Evolutionary conservation across 106 monocot species (phyloP).

Genomic region (Xerophyta viscosa): DNA sequence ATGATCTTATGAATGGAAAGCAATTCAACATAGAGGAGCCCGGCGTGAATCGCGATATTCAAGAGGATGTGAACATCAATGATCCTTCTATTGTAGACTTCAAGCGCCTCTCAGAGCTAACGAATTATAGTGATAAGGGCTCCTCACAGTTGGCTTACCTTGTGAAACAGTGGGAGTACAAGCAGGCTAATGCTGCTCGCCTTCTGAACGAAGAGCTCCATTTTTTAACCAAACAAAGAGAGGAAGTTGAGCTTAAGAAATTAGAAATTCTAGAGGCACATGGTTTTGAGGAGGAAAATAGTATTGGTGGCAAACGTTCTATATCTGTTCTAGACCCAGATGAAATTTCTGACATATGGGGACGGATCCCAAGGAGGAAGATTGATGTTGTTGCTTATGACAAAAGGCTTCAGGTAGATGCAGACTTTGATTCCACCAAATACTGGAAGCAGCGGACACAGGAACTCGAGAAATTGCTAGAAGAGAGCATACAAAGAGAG

Average conservation of each 20-base stretch:
- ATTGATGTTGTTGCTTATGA: conserved; percentile 26
- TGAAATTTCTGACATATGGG: conserved; percentile 41
- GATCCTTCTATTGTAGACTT: conserved; percentile 48
- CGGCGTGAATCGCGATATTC: conserved; percentile 35
- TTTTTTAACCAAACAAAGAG: conserved; percentile 40
- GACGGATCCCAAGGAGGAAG: conserved; percentile 25
- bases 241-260: conserved; percentile 52
- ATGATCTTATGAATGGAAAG: conserved; percentile 46
- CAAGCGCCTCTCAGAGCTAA: conserved; percentile 36
- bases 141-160: conserved; percentile 59
- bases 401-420: conserved; percentile 38
- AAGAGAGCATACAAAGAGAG: conserved; percentile 52
- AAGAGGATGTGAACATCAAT: conserved; percentile 35
- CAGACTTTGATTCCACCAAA: conserved; percentile 26
- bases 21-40: conserved; percentile 66
- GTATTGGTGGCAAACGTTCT: conserved; percentile 24
- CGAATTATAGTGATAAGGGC: conserved; percentile 56
- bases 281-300: conserved; percentile 49
- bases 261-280: conserved; percentile 55
- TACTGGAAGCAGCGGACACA: conserved; percentile 58
- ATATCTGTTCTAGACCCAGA: conserved; percentile 53
- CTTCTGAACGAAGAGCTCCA: conserved; percentile 63
- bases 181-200: conserved; percentile 53
- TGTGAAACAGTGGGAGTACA: conserved; percentile 57
- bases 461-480: conserved; percentile 44